Evolutionary conservation across 495 filamentous ascomycete species (phyloP).

Genomic region (Parachaetomium inaequale): DNA sequence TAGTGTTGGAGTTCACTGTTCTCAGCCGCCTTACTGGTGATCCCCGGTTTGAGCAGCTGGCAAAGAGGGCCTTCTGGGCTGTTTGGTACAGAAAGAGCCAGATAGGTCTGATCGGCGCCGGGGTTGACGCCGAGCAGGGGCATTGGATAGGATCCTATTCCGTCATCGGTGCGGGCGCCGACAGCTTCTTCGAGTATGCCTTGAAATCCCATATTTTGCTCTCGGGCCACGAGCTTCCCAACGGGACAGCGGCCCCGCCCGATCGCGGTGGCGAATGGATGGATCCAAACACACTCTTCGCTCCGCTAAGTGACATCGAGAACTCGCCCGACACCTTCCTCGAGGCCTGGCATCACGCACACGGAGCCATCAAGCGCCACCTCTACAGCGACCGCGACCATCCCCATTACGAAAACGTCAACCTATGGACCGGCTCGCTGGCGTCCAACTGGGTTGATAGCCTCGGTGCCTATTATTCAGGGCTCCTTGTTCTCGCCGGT

Average conservation of each 20-base stretch:
- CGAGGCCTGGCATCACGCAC: conserved; percentile 79
- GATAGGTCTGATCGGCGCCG: conserved; percentile 84
- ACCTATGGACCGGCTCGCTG: conserved; percentile 73
- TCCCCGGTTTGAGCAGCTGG: conserved; percentile 77
- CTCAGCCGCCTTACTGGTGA: conserved; percentile 87
- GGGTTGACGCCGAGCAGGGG: conserved; percentile 87
- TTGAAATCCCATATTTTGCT: conserved; percentile 89
- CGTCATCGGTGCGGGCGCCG: conserved; percentile 91
- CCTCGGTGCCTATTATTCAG: conserved; percentile 90
- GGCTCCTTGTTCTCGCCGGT: conserved; percentile 80
- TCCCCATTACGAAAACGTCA: conserved; percentile 87
- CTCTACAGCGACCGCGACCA: conserved; percentile 69
- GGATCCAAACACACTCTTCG: conserved; percentile 55
- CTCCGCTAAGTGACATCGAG: conserved; percentile 58
- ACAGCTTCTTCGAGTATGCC: conserved; percentile 98
- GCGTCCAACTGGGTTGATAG: conserved; percentile 93
- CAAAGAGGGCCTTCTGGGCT: conserved; percentile 90
- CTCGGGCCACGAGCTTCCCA: conserved; percentile 61
- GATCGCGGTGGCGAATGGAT: conserved; percentile 37
- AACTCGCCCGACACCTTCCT: conserved; percentile 76
- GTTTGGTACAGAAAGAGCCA: conserved; percentile 84
- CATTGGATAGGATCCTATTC: conserved; percentile 84
- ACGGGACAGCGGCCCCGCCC: conserved; percentile 38
- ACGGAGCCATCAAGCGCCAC: conserved; percentile 81
- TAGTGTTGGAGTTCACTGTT: conserved; percentile 88